Percentiles rank a stretch among this genome's conserved stretches.
These are phyloP conservation scores for Fusarium globosum DNA, from an alignment of 2,329 filamentous ascomycete species.

Conservation along the genomic window DNA sequence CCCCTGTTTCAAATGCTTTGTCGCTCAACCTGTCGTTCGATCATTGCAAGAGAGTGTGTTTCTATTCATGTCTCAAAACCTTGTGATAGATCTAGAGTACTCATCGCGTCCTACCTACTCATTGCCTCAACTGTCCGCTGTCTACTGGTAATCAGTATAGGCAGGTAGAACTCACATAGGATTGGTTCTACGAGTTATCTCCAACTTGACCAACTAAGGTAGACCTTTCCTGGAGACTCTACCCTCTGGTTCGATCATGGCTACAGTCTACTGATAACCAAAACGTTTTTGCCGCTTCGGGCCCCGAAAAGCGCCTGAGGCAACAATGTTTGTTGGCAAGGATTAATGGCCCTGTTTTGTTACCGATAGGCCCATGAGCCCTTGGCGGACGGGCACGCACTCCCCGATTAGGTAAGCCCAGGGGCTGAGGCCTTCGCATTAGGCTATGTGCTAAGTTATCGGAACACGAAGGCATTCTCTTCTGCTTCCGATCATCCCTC, in stretches of 20 bases:
- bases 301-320: conserved; percentile 35
- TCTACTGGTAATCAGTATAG: neutral
- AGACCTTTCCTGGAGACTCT: conserved; percentile 6
- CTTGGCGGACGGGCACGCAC: conserved; percentile 13
- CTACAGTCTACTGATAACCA: neutral
- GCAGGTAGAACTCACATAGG: neutral
- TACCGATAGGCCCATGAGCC: conserved; percentile 22
- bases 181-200: neutral
- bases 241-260: neutral
- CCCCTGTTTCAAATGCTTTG: conserved; percentile 12
- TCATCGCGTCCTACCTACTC: neutral
- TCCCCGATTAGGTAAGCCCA: conserved; percentile 44
- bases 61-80: neutral
- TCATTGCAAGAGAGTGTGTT: neutral
- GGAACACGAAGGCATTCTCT: conserved; percentile 40
- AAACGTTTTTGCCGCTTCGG: conserved; percentile 1
- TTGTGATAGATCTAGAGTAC: neutral
- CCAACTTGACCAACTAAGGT: neutral
- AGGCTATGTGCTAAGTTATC: conserved; percentile 10
- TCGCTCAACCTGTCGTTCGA: neutral
- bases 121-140: neutral
- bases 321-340: conserved; percentile 28
- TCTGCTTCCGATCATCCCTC: conserved; percentile 34
- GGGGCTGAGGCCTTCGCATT: conserved; percentile 40
- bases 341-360: conserved; percentile 19